A percentile compares a stretch with the other conserved stretches of the same genome.
These are phyloP conservation scores for Paramecium octaurelia DNA, from an alignment of 73 alveolate species.

Conservation along the genomic window DNA sequence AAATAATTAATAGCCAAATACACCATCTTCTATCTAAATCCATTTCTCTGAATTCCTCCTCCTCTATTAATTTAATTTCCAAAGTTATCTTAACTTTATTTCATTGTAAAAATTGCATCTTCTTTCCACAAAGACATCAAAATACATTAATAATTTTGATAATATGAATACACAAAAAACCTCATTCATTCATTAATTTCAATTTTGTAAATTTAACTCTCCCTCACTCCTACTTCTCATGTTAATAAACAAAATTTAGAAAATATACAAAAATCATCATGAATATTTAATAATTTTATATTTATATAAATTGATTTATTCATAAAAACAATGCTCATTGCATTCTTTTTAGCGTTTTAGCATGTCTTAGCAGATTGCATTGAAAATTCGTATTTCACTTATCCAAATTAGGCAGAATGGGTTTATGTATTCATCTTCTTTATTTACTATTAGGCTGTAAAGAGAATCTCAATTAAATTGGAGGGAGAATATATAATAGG, in stretches of 20 bases:
- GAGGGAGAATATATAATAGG: constrained; percentile 3
- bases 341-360: not conserved
- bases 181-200: no score
- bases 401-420: not conserved
- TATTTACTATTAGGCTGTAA: not conserved
- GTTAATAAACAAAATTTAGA: not conserved
- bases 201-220: not conserved
- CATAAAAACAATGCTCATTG: not conserved
- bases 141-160: not conserved
- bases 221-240: not conserved
- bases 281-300: not conserved
- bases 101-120: not conserved
- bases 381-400: not conserved
- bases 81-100: not conserved
- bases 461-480: not conserved
- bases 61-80: not conserved
- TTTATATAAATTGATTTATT: not conserved
- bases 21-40: not conserved
- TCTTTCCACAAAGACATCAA: not conserved
- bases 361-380: not conserved
- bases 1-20: not conserved
- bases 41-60: not conserved
- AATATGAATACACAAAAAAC: not conserved
- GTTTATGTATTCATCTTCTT: not conserved
- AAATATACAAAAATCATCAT: not conserved